phyloP scores from a whole-genome alignment of 2,329 filamentous ascomycete species.

The Fusarium sp. region DNA sequence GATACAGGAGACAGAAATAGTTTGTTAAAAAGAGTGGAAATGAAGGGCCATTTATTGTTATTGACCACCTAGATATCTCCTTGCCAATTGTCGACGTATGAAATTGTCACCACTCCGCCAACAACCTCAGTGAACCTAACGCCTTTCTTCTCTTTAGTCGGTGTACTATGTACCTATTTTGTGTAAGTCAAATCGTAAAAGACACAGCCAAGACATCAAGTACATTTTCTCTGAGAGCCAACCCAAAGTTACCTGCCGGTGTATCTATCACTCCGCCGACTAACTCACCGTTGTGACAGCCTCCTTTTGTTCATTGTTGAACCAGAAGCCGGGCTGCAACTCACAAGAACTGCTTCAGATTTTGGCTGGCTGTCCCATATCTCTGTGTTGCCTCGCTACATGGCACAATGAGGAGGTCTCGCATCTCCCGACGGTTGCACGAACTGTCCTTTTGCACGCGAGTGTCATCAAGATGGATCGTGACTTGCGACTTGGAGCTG shows the following conservation, averaged over 20 bases:
- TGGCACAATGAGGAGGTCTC: conserved; percentile 35
- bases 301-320: conserved; percentile 31
- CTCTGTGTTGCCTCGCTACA: conserved; percentile 36
- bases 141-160: conserved; percentile 23
- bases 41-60: neutral
- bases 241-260: neutral
- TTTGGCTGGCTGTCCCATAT: conserved; percentile 27
- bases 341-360: conserved; percentile 27
- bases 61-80: neutral
- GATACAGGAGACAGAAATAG: neutral
- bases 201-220: neutral
- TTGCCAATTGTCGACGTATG: neutral
- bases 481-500: conserved; percentile 10
- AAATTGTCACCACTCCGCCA: neutral
- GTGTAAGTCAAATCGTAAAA: conserved; percentile 11
- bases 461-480: conserved; percentile 23
- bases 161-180: conserved; percentile 14
- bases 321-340: conserved; percentile 33
- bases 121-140: neutral
- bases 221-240: neutral
- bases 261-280: conserved; percentile 11
- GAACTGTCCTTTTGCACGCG: conserved; percentile 14
- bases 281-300: conserved; percentile 36
- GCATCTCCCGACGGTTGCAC: conserved; percentile 37
- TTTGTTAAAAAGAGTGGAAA: neutral